Evolutionary conservation across 1,139 yeast genomes (phyloP), one percentile per base, ranked within the genome.

Genomic region (Pichia terricola): DNA sequence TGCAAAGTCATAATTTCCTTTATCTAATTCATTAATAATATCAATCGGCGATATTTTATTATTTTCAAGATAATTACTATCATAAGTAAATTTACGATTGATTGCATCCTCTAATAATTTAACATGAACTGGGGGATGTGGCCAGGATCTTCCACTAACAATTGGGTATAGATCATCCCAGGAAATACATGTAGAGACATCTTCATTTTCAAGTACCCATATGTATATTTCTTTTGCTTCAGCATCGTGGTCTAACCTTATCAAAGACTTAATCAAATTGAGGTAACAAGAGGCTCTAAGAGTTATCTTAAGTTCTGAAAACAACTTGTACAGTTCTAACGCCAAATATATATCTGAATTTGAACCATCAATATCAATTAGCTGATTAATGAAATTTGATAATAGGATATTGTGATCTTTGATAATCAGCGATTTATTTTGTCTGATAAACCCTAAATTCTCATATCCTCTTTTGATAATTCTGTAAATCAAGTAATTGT

Each of bases 211-310:
- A 51, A 43, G 42, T 46, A 46, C 5, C 40, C 35, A 34, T 10
- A n/a, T 10, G 41, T 54, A 58, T 36, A 50, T 44, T 4, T 37
- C 27, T 11, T 41, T 41, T 11, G 60, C 58, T 28, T 42, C 44
- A 3, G 48, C 46, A n/a, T 40, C 25, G 31, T 50, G 53, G 16
- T 53, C 51, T 4, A 57, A 32, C 37, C 45, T 52, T 16, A 49
- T 41, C 25, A 56, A 40, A 9, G 50, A 45, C 30, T 45, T 42
- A 11, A 56, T 43, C 4, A 56, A 34, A 25, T 48, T 36, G 28
- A 53, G 41, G 42, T 51, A 55, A n/a, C 45, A 46, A 11, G 43
- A 34, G 4, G 45, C 34, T 8, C 45, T 26, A 4, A 56, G 32
- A n/a, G 34, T 34, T 16, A 52, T 38, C n/a, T 44, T 32, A 3